Percentiles rank a stretch among this genome's conserved stretches.
phyloP scores from a whole-genome alignment of 768 basidiomycete genomes.

The Hortiboletus flavorubellus region DNA sequence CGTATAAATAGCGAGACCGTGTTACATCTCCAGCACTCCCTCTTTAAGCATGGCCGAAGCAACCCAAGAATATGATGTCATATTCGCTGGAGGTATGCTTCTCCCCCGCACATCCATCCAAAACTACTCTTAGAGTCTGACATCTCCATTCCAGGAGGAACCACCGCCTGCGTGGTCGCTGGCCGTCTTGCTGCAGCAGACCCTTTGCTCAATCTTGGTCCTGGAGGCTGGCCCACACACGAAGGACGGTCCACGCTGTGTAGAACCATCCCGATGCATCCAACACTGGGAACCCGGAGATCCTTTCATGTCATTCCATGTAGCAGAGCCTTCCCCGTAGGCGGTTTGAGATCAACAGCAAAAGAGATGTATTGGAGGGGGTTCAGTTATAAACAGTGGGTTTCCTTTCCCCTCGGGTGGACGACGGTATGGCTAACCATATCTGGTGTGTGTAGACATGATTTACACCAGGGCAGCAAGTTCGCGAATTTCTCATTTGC shows the following conservation, averaged over 20 bases:
- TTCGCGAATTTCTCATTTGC: no score
- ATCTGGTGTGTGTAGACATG: no score
- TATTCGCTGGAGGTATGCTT: slow-evolving; percentile 25
- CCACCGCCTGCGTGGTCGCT: slow-evolving; percentile 34
- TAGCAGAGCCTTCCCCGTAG: no score
- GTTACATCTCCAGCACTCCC: not conserved
- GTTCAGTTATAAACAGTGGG: no score
- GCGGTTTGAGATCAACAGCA: no score
- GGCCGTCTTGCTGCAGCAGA: slow-evolving; percentile 28
- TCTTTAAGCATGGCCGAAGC: slow-evolving; percentile 5
- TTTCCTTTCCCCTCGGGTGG: no score
- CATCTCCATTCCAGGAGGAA: slow-evolving; percentile 27
- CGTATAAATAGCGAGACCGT: slow-evolving; percentile 1
- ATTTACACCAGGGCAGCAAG: no score
- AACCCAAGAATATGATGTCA: slow-evolving; percentile 40
- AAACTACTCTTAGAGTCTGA: not conserved
- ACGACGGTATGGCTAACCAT: no score
- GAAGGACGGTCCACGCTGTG: slow-evolving; percentile 7
- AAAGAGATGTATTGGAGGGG: no score
- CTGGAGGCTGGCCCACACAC: slow-evolving; percentile 30
- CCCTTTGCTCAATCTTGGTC: slow-evolving; percentile 24
- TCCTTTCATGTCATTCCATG: no score
- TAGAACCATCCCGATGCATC: no score
- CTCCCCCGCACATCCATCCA: not conserved
- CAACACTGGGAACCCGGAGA: no score